Conservation (phyloP, 305 asterid species). For the Solanum hybrid region DNA sequence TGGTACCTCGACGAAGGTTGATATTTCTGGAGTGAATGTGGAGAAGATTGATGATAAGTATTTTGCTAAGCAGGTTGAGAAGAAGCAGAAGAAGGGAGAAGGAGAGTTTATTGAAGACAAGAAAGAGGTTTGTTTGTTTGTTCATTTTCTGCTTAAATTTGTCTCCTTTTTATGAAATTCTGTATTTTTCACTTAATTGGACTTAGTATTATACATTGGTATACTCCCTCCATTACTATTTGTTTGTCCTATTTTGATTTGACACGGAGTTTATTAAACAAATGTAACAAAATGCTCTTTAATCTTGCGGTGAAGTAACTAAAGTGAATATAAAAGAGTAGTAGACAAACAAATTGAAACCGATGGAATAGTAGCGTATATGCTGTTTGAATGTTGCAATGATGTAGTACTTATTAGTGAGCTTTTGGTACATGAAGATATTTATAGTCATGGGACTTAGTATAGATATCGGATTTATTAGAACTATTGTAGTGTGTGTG, state of each 20-base stretch:
- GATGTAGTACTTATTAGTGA: not conserved
- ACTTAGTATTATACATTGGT: not conserved
- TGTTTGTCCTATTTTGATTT: not conserved
- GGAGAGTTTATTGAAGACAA: conserved; percentile 44
- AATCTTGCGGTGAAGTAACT: not conserved
- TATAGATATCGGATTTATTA: not conserved
- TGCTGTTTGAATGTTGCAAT: not conserved
- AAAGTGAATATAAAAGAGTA: not conserved
- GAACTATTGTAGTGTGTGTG: not conserved
- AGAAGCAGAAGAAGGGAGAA: conserved; percentile 52
- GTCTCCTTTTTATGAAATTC: not conserved
- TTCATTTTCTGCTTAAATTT: not conserved
- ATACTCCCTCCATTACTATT: not conserved
- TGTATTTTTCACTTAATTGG: not conserved
- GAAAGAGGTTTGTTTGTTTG: conserved; percentile 24
- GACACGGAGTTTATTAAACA: too few species aligned
- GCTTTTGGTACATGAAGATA: not conserved
- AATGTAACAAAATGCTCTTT: not conserved
- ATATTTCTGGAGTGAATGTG: conserved; percentile 28
- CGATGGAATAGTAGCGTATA: not conserved
- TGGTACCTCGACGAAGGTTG: conserved; percentile 40
- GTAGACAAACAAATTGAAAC: not conserved
- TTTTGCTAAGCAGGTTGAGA: conserved; percentile 46
- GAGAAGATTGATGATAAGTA: conserved; percentile 54
- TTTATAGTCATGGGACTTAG: not conserved